Percentiles rank a stretch among this genome's conserved stretches.
These are phyloP conservation scores for Tricholoma bakamatsutake DNA, from an alignment of 768 basidiomycete species.

Conservation along the genomic window DNA sequence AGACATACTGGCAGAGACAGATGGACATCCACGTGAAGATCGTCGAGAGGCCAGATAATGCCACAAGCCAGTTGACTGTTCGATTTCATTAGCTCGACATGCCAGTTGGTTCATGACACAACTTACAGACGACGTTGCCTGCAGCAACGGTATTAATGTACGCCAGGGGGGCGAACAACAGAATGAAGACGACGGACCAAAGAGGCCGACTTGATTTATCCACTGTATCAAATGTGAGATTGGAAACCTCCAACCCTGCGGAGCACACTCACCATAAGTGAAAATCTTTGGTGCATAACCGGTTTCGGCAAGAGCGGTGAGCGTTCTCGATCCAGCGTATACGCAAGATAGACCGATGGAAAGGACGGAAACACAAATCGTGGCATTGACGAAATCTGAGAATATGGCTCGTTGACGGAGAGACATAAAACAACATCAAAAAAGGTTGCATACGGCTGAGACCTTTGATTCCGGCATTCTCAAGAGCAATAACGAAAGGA, in stretches of 20 bases:
- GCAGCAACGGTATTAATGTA: conserved; percentile 32
- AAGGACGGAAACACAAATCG: conserved; percentile 41
- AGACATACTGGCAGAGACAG: conserved; percentile 39
- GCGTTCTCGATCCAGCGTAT: conserved; percentile 39
- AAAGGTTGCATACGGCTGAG: conserved; percentile 28
- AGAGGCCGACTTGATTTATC: conserved; percentile 43
- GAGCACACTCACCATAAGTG: conserved; percentile 23
- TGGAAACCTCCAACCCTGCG: background rate
- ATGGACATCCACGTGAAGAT: conserved; percentile 42
- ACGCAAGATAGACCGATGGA: conserved; percentile 42
- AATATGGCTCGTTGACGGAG: background rate
- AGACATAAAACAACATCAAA: background rate
- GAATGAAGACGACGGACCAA: conserved; percentile 31
- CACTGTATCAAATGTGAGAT: conserved; percentile 16
- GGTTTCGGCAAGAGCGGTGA: conserved; percentile 41
- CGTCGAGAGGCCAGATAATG: conserved; percentile 40
- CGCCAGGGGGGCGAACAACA: conserved; percentile 33
- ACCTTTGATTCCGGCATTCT: conserved; percentile 34
- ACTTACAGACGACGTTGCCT: conserved; percentile 36
- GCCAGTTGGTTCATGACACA: background rate
- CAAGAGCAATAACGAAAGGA: conserved; percentile 40
- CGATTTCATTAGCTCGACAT: background rate
- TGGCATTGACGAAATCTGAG: conserved; percentile 34
- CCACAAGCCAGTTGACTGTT: conserved; percentile 39
- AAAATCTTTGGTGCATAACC: conserved; percentile 42